phyloP scores from a whole-genome alignment of 2,329 filamentous ascomycete genomes.

The Periconia sp. region DNA sequence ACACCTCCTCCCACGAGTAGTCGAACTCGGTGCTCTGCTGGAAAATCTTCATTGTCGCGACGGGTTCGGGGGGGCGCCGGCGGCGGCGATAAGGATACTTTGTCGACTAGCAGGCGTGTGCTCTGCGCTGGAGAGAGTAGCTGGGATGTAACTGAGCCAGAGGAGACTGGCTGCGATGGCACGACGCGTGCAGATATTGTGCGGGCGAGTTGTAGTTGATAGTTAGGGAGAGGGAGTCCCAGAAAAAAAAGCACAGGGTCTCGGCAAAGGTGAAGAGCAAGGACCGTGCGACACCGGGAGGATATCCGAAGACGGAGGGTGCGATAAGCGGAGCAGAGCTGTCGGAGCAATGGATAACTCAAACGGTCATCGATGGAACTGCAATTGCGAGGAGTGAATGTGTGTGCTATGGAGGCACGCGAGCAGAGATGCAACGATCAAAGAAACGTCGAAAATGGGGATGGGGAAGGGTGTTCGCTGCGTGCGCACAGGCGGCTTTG shows the following conservation, averaged over 20 bases:
- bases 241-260: slow-evolving; percentile 15
- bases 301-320: slow-evolving; percentile 21
- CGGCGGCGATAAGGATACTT: slow-evolving; percentile 12
- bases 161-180: neutral
- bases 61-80: slow-evolving; percentile 11
- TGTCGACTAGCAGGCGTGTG: neutral
- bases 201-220: slow-evolving; percentile 7
- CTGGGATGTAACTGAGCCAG: neutral
- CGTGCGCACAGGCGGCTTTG: too few species aligned
- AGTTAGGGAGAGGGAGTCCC: slow-evolving; percentile 17
- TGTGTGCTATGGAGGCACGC: slow-evolving; percentile 11
- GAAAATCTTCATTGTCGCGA: slow-evolving; percentile 84
- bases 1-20: slow-evolving; percentile 99
- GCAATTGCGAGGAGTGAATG: slow-evolving; percentile 4
- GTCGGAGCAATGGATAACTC: slow-evolving; percentile 16
- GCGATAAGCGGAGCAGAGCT: slow-evolving; percentile 18
- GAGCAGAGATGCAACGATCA: too few species aligned
- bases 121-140: slow-evolving; percentile 7
- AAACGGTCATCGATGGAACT: slow-evolving; percentile 4
- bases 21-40: slow-evolving; percentile 87
- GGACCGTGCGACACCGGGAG: slow-evolving; percentile 13
- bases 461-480: too few species aligned
- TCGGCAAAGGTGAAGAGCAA: slow-evolving; percentile 24
- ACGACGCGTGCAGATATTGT: neutral
- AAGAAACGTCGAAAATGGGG: too few species aligned